A percentile compares a stretch with the other conserved stretches of the same genome.
Evolutionary conservation across 441 rosid genomes (phyloP).

Genomic region (Flueggea neowawraea): DNA sequence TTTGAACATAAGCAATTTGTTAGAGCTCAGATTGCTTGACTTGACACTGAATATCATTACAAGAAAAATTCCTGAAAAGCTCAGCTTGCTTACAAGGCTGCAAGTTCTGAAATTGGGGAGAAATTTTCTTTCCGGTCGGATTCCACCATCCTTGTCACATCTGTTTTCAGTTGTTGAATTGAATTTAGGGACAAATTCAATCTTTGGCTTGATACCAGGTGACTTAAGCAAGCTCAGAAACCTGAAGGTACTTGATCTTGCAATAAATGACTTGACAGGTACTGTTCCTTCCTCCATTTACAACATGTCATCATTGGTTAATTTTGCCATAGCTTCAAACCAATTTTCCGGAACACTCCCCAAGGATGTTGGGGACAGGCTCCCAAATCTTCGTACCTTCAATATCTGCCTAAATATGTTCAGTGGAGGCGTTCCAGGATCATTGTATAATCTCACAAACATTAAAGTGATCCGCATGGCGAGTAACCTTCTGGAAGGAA

Average conservation of each 20-base stretch:
- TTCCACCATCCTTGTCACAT: constrained; percentile 41
- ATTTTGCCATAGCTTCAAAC: constrained; percentile 46
- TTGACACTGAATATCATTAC: constrained; percentile 37
- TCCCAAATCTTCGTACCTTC: constrained; percentile 45
- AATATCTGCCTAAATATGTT: constrained; percentile 46
- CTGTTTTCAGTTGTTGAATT: constrained; percentile 33
- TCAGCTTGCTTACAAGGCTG: constrained; percentile 28
- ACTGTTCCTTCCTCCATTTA: constrained; percentile 37
- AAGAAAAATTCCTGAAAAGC: constrained; percentile 35
- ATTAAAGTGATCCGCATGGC: constrained; percentile 37
- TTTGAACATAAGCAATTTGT: constrained; percentile 26
- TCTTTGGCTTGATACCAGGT: constrained; percentile 34
- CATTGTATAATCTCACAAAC: constrained; percentile 49
- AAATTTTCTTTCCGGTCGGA: constrained; percentile 31
- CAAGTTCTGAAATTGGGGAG: constrained; percentile 37
- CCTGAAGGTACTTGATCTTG: constrained; percentile 37
- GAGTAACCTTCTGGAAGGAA: constrained; percentile 36
- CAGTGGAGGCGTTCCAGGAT: constrained; percentile 41
- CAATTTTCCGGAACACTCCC: constrained; percentile 44
- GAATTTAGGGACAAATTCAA: constrained; percentile 34
- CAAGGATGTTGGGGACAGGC: constrained; percentile 34
- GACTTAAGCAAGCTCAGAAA: constrained; percentile 33
- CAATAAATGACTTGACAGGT: constrained; percentile 38
- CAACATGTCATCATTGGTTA: constrained; percentile 45
- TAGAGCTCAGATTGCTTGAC: constrained; percentile 30